phyloP scores from a whole-genome alignment of 1,284 basidiomycete genomes.

The Leccinum pachyderme region DNA sequence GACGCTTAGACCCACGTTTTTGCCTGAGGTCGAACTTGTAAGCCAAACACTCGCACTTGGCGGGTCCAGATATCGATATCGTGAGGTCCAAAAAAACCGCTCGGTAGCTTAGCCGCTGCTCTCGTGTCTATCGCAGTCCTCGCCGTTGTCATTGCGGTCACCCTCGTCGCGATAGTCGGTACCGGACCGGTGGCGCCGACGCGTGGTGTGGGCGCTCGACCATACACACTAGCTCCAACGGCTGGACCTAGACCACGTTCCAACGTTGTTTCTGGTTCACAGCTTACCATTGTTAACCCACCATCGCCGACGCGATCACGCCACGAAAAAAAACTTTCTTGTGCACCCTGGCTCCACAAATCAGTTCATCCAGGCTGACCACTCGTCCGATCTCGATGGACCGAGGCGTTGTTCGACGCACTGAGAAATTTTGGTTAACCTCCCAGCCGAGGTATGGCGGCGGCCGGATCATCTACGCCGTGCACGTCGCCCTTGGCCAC shows the following conservation, averaged over 20 bases:
- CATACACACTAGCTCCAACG: neutral
- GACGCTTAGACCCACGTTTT: neutral
- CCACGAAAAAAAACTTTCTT: constrained; percentile 11
- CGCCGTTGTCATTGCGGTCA: neutral
- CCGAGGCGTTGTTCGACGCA: neutral
- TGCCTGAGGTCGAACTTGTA: neutral
- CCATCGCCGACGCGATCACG: constrained; percentile 1
- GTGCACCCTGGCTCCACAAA: constrained; percentile 5
- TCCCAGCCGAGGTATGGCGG: neutral
- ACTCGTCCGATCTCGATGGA: neutral
- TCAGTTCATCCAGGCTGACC: neutral
- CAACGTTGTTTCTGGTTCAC: neutral
- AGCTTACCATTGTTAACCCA: neutral
- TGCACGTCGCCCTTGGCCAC: neutral
- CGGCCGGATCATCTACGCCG: constrained; percentile 22
- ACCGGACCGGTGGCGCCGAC: constrained; percentile 15
- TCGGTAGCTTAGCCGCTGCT: neutral
- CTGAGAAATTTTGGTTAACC: neutral
- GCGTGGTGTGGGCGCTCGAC: constrained; percentile 11
- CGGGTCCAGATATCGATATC: constrained; percentile 1
- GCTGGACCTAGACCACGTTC: neutral
- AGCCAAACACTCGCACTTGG: neutral
- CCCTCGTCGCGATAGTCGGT: neutral
- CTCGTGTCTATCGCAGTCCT: neutral
- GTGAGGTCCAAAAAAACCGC: neutral